These are phyloP conservation scores for Saksenaea oblongispora DNA, from an alignment of 371 early-diverging fungal species.

Conservation along the genomic window DNA sequence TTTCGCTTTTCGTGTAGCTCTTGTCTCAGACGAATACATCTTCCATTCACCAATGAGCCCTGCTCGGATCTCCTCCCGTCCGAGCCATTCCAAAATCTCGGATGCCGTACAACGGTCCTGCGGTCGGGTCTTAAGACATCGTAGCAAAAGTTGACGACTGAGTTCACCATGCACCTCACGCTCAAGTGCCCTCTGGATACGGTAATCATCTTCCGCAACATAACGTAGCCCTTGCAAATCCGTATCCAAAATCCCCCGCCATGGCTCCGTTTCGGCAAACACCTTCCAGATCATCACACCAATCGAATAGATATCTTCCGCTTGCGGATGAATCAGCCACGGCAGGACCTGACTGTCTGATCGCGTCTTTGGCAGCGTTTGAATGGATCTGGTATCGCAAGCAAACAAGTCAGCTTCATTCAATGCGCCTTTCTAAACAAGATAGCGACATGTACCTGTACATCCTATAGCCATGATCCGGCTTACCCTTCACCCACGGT, in stretches of 20 bases:
- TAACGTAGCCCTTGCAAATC: constrained; percentile 58
- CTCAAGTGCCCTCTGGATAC: constrained; percentile 49
- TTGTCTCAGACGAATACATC: constrained; percentile 27
- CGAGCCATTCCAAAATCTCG: constrained; percentile 45
- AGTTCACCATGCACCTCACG: constrained; percentile 48
- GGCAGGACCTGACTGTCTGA: constrained; percentile 45
- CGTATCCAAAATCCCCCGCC: constrained; percentile 64
- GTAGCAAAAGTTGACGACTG: constrained; percentile 48
- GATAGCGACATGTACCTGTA: constrained; percentile 21
- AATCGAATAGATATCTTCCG: constrained; percentile 65
- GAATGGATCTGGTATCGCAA: constrained; percentile 39
- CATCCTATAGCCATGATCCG: constrained; percentile 59
- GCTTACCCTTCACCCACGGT: constrained; percentile 54
- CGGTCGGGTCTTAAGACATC: constrained; percentile 46
- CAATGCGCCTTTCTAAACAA: no score
- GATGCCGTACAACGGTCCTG: constrained; percentile 46
- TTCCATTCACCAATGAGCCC: constrained; percentile 46
- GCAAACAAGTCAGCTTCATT: not conserved
- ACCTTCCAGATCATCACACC: constrained; percentile 66
- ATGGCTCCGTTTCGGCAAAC: constrained; percentile 63
- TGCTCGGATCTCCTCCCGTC: constrained; percentile 19
- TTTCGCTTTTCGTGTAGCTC: constrained; percentile 36
- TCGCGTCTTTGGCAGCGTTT: constrained; percentile 58
- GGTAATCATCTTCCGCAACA: constrained; percentile 50
- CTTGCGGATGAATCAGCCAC: constrained; percentile 53